Evolutionary conservation across 2,329 filamentous ascomycete genomes (phyloP), one percentile per base, ranked within the genome.

Genomic region (Magnaporthiopsis incrustans): DNA sequence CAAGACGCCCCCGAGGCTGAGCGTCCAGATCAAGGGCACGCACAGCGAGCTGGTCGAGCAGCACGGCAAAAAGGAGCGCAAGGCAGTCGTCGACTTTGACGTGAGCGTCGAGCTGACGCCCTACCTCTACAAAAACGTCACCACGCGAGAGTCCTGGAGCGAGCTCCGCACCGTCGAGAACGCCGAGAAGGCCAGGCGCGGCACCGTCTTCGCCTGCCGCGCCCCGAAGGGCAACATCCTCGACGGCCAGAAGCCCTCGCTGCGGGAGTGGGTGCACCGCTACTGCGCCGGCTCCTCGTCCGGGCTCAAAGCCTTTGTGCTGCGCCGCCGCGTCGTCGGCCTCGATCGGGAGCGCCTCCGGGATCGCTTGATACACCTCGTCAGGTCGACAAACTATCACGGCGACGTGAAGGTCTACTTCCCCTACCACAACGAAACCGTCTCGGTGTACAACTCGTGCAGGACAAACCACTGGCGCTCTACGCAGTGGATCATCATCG

Each of bases 381-480:
- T 91, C 25, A 79, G 82, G 38, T 77, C 79, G 25, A 90, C 88
- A 4, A 86, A 87, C 71, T 93, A 92, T 76, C 82, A 83, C 32
- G 89, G 89, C 8, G 75, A 80, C 63, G 73, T 89, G 27, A 67
- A 73, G 22, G 79, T 92, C 63, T 74, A 77, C 0, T 89, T 92
- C 69, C 85, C 86, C 0, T 77, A 83, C 14, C 79, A 81, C 38
- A 80, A 88, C 68, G 76, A 76, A 18, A 77, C 78, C 27, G 77
- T 89, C 26, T 82, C 88, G 62, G 79, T 90, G 60, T 90, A 88
- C 76, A 89, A 85, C 63, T 78, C 82, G 5, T 84, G 83, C 68
- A 79, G 76, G 62, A 77, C 85, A 66, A 92, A 91, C 71, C 75
- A 78, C 35, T 89, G 87, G 84, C 85, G 90, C 0, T 77, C 86